Evolutionary conservation across 257 asterid genomes (phyloP).

Genomic region (Lycium barbarum): DNA sequence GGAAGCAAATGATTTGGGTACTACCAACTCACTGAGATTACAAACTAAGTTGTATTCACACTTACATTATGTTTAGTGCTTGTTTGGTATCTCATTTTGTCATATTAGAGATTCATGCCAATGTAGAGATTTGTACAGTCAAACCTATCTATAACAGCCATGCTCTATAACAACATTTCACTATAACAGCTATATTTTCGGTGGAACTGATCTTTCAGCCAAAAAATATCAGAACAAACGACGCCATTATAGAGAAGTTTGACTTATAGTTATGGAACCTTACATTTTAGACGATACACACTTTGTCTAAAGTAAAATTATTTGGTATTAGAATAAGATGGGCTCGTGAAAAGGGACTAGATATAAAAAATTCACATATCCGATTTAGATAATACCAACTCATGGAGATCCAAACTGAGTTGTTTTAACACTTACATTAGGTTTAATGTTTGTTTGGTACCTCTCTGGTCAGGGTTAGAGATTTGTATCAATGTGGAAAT

Average conservation of each 20-base stretch:
- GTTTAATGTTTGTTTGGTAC: neutral
- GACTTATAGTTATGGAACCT: neutral
- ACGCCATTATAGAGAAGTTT: no score
- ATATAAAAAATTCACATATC: neutral
- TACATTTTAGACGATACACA: neutral
- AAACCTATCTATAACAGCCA: no score
- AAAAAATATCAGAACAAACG: no score
- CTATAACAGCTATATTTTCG: no score
- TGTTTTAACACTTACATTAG: constrained; percentile 12
- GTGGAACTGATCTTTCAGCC: no score
- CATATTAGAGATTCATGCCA: neutral
- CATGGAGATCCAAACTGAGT: neutral
- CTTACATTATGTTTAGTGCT: neutral
- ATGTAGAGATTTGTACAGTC: neutral
- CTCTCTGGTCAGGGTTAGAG: neutral
- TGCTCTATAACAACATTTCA: no score
- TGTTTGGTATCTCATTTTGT: constrained; percentile 2
- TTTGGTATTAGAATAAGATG: neutral
- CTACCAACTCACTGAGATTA: neutral
- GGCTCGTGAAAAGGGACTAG: neutral
- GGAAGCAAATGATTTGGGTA: neutral
- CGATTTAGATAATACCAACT: neutral
- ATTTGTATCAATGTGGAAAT: neutral
- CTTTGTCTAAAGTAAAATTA: neutral
- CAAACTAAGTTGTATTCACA: neutral